A percentile compares a stretch with the other conserved stretches of the same genome.
These are phyloP conservation scores for Dactylonectria estremocensis DNA, from an alignment of 2,329 filamentous ascomycete genomes.

Conservation along the genomic window DNA sequence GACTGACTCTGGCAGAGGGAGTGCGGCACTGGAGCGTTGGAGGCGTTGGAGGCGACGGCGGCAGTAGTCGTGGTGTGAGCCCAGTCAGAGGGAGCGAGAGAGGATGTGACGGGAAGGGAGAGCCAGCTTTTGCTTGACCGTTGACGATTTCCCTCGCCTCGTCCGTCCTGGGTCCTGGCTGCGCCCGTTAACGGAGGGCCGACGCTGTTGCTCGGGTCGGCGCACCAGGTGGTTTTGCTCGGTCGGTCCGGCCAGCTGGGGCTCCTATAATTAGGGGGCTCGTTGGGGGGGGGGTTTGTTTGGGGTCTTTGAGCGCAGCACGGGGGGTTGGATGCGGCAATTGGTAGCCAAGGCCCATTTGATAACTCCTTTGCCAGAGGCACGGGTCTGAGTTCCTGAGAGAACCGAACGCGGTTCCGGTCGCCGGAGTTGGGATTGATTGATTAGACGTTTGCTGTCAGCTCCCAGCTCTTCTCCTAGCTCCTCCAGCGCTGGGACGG, in stretches of 20 bases:
- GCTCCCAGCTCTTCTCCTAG: slow-evolving; percentile 6
- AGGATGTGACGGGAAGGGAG: slow-evolving; percentile 7
- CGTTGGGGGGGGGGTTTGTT: slow-evolving; percentile 1
- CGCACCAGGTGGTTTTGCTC: slow-evolving; percentile 39
- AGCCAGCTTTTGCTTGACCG: slow-evolving; percentile 29
- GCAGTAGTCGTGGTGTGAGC: slow-evolving; percentile 6
- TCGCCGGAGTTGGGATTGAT: slow-evolving; percentile 39
- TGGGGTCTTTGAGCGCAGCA: not conserved
- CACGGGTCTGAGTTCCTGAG: slow-evolving; percentile 36
- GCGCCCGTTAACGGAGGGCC: slow-evolving; percentile 46
- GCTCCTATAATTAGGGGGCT: not conserved
- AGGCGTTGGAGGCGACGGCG: slow-evolving; percentile 1
- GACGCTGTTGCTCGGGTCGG: slow-evolving; percentile 32
- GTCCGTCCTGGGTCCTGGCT: slow-evolving; percentile 12
- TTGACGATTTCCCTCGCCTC: slow-evolving; percentile 29
- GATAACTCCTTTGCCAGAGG: slow-evolving; percentile 9
- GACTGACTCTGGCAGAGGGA: too few relatives aligned
- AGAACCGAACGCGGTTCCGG: slow-evolving; percentile 40
- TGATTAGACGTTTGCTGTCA: slow-evolving; percentile 5
- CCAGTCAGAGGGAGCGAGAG: slow-evolving; percentile 10
- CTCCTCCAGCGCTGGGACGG: slow-evolving; percentile 13
- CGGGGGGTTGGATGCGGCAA: slow-evolving; percentile 37
- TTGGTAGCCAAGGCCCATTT: slow-evolving; percentile 37
- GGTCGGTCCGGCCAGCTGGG: slow-evolving; percentile 32
- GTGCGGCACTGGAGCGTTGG: not conserved